Evolutionary conservation across 306 rosid genomes (phyloP).

Genomic region (Pueraria montana): DNA sequence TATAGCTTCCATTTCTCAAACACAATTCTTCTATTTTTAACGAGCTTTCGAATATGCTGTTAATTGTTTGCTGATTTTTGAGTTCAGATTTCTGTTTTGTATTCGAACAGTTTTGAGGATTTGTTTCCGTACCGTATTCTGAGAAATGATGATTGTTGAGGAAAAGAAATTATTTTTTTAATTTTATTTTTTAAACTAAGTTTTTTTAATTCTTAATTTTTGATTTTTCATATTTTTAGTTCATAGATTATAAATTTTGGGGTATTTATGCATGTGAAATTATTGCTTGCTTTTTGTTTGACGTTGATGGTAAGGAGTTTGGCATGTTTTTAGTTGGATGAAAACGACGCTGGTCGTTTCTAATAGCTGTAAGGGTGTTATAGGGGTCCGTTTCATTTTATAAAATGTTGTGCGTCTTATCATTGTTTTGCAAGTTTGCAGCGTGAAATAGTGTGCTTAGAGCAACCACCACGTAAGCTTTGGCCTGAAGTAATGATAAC

Average conservation of each 20-base stretch:
- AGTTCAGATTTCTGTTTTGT: constrained; percentile 2
- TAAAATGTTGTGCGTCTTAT: not conserved
- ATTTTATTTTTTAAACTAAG: not conserved
- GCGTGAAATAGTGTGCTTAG: not conserved
- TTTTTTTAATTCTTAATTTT: not conserved
- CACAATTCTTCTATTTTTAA: too few relatives aligned
- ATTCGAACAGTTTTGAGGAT: not conserved
- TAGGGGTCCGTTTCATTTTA: constrained; percentile 10
- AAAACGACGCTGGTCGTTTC: constrained; percentile 47
- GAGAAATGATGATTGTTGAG: constrained; percentile 1
- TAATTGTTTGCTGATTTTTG: not conserved
- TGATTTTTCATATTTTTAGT: not conserved
- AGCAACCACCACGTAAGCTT: constrained; percentile 20
- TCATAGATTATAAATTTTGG: not conserved
- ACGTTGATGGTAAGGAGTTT: constrained; percentile 37
- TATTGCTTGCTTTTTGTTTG: constrained; percentile 35
- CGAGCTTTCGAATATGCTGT: not conserved
- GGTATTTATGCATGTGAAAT: constrained; percentile 40
- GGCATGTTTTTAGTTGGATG: constrained; percentile 40
- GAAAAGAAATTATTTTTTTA: not conserved
- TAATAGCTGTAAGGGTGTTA: constrained; percentile 42
- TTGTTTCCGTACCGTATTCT: not conserved
- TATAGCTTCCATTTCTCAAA: too few relatives aligned
- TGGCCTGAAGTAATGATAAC: constrained; percentile 31
- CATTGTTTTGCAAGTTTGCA: not conserved